Evolutionary conservation across 352 stramenopile genomes (phyloP).

Genomic region (Pythium grandisporangium): DNA sequence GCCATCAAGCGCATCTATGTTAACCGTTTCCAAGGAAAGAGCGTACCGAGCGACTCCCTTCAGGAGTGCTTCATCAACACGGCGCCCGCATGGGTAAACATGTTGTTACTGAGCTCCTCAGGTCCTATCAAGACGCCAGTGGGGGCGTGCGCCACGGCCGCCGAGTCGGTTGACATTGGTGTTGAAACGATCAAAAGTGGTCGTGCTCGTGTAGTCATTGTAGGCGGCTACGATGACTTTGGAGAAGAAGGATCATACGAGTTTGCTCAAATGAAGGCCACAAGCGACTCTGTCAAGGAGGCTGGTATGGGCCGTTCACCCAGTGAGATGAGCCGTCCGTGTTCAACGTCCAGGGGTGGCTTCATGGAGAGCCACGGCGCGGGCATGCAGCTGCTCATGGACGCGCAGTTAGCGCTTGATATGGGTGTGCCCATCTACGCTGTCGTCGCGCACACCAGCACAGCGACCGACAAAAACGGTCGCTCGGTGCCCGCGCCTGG

Average conservation of each 20-base stretch:
- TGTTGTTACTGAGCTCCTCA: constrained; percentile 80
- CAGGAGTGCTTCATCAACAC: constrained; percentile 88
- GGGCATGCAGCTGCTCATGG: constrained; percentile 85
- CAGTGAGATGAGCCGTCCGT: constrained; percentile 79
- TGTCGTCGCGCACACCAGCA: constrained; percentile 77
- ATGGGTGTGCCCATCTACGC: constrained; percentile 85
- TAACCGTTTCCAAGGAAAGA: constrained; percentile 55
- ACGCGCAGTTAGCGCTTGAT: constrained; percentile 77
- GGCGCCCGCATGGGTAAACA: constrained; percentile 85
- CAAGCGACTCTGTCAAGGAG: constrained; percentile 80
- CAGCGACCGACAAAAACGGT: constrained; percentile 83
- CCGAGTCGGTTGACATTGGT: constrained; percentile 83
- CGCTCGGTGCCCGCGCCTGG: constrained; percentile 76
- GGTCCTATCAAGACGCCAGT: constrained; percentile 86
- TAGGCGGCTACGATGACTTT: constrained; percentile 84
- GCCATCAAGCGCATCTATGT: constrained; percentile 74
- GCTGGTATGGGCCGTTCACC: constrained; percentile 62
- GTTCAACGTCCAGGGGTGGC: constrained; percentile 61
- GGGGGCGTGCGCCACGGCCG: constrained; percentile 77
- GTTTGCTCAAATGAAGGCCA: constrained; percentile 88
- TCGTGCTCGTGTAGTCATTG: constrained; percentile 79
- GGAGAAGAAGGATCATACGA: constrained; percentile 79
- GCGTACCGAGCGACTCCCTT: constrained; percentile 65
- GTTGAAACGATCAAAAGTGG: constrained; percentile 85
- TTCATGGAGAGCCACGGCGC: constrained; percentile 88